Evolutionary conservation across 2,329 filamentous ascomycete genomes (phyloP), one percentile per base, ranked within the genome.

Genomic region (Xylaria sp.): DNA sequence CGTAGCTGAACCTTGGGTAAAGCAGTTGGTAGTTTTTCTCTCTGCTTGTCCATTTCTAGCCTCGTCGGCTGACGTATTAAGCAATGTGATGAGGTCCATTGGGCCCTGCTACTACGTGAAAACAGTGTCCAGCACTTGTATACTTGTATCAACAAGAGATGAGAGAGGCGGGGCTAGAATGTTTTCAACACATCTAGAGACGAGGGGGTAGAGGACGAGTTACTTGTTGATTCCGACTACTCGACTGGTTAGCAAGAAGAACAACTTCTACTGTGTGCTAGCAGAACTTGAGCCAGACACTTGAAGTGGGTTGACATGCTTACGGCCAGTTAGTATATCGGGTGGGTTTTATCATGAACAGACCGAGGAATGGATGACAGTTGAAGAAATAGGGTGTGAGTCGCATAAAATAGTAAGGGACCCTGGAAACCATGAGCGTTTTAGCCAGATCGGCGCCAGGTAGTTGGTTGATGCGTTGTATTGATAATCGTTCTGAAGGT

Each of bases 71-170:
- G 79, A 77, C 54, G 78, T 74, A 68, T 84, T 84, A 33, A 84
- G 73, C 42, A 84, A 68, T 40, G 79, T 80, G 15, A 77, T 81
- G 58, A 84, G 80, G 68, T 84, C 80, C 83, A 84, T 83, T 13
- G 44, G 72, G 68, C 15, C 42, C 20, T 46, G 26, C 4, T 44
- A 57, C 26, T 28, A n/a, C 26, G 49, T 17, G 33, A 49, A 17
- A 33, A 36, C n/a, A 40, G 38, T 3, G 49, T 20, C 26, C 26
- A 13, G 20, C 20, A 40, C 20, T 23, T 20, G 13, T 58, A 28
- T 59, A 17, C 36, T 23, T 6, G 20, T 33, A 26, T 59, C 33
- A 10, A 26, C 33, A 36, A 51, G 48, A 46, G 56, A 31, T 23
- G 28, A 17, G 17, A 54, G 51, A 56, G 53, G 33, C 33, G 33